Percentiles rank a stretch among this genome's conserved stretches.
These are phyloP conservation scores for Paraphoma chrysanthemicola DNA, from an alignment of 2,329 filamentous ascomycete species.

Conservation along the genomic window DNA sequence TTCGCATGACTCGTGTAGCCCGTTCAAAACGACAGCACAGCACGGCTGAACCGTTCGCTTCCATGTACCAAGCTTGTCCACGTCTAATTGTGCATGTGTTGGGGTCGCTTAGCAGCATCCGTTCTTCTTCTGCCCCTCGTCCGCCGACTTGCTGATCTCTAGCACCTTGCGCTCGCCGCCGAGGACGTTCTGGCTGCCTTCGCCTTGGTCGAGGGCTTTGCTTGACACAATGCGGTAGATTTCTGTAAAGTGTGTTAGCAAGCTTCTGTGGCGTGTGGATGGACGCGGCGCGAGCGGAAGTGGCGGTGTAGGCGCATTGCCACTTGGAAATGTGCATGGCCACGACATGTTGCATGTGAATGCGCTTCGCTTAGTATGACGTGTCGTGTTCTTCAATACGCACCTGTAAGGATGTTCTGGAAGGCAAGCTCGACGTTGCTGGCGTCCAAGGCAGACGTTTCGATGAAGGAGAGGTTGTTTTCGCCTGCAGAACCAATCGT, in stretches of 20 bases:
- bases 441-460: conserved; percentile 97
- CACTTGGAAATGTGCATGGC: neutral
- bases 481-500: conserved; percentile 68
- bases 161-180: conserved; percentile 76
- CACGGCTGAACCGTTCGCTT: too few species aligned
- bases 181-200: conserved; percentile 79
- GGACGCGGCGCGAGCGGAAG: conserved; percentile 4
- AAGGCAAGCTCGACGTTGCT: conserved; percentile 99
- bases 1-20: conserved; percentile 43
- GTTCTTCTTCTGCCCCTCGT: conserved; percentile 74
- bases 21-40: neutral
- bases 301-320: conserved; percentile 16
- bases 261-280: neutral
- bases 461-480: conserved; percentile 98
- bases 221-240: conserved; percentile 99
- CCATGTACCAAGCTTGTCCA: conserved; percentile 1
- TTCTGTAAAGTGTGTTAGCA: conserved; percentile 63
- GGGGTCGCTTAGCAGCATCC: conserved; percentile 73
- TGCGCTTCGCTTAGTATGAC: neutral
- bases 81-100: conserved; percentile 15
- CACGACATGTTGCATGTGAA: conserved; percentile 2
- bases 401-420: conserved; percentile 99
- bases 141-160: conserved; percentile 83
- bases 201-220: conserved; percentile 93
- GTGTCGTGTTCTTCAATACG: conserved; percentile 28